phyloP scores from a whole-genome alignment of 2,329 filamentous ascomycete species.

The Onygena corvina region DNA sequence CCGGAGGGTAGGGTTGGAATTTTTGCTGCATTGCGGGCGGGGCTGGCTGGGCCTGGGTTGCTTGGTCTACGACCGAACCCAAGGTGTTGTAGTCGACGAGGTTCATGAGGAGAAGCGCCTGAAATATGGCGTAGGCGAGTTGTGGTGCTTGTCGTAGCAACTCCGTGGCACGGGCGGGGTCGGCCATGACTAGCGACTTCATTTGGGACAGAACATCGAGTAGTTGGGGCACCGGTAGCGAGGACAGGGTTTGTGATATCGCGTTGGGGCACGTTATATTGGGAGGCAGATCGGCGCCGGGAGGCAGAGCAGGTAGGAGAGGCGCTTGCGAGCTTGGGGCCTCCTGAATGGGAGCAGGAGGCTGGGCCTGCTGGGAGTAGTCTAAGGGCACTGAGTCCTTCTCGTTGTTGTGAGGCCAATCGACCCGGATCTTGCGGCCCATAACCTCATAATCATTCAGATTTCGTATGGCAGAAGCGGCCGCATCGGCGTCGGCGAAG shows the following conservation, averaged over 20 bases:
- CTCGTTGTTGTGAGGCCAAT: slow-evolving; percentile 88
- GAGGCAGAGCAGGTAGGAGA: slow-evolving; percentile 64
- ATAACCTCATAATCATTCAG: slow-evolving; percentile 92
- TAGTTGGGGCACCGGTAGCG: slow-evolving; percentile 74
- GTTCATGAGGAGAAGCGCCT: slow-evolving; percentile 82
- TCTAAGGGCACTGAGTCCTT: slow-evolving; percentile 50
- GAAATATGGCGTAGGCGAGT: slow-evolving; percentile 87
- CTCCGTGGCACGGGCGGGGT: slow-evolving; percentile 73
- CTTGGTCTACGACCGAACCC: slow-evolving; percentile 62
- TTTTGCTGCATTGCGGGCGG: slow-evolving; percentile 27
- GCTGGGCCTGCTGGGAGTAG: slow-evolving; percentile 32
- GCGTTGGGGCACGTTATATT: slow-evolving; percentile 77
- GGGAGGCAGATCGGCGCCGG: slow-evolving; percentile 70
- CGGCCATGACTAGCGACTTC: slow-evolving; percentile 73
- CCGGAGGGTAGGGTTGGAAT: slow-evolving; percentile 28
- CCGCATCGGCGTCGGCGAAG: slow-evolving; percentile 83
- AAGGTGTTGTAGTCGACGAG: slow-evolving; percentile 78
- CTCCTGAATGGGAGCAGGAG: slow-evolving; percentile 27
- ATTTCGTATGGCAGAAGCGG: slow-evolving; percentile 87
- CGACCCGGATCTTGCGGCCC: slow-evolving; percentile 84
- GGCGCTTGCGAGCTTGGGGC: slow-evolving; percentile 34
- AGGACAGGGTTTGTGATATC: slow-evolving; percentile 80
- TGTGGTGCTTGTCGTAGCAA: slow-evolving; percentile 82
- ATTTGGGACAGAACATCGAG: slow-evolving; percentile 90
- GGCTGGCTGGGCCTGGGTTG: slow-evolving; percentile 31